These are phyloP conservation scores for Mycocentrospora acerina DNA, from an alignment of 2,329 filamentous ascomycete species.

Conservation along the genomic window DNA sequence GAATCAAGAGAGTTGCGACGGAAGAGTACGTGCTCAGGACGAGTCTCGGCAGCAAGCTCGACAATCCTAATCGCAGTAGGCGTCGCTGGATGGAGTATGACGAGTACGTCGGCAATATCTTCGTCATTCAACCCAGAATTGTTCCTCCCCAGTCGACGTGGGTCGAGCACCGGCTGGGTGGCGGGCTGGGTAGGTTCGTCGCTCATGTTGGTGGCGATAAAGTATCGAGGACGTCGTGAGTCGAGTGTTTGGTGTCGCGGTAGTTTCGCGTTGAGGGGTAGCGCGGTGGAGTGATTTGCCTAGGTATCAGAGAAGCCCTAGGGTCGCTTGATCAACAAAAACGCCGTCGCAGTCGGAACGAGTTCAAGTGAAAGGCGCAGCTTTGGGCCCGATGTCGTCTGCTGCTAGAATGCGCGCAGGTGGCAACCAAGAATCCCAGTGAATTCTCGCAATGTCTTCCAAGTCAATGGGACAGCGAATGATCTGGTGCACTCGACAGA, in stretches of 20 bases:
- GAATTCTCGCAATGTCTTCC: conserved; percentile 12
- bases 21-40: conserved; percentile 62
- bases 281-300: conserved; percentile 6
- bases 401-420: background rate
- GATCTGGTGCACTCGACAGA: background rate
- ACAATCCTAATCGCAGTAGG: conserved; percentile 71
- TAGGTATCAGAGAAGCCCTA: conserved; percentile 2
- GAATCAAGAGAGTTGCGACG: conserved; percentile 44
- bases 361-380: conserved; percentile 1
- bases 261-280: conserved; percentile 1
- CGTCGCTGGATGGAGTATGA: conserved; percentile 80
- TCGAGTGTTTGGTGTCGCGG: no score
- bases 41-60: conserved; percentile 52
- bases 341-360: background rate
- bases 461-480: conserved; percentile 22
- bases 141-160: conserved; percentile 74
- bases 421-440: background rate
- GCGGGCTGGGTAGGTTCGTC: conserved; percentile 58
- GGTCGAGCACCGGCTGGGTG: conserved; percentile 80
- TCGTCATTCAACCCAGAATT: conserved; percentile 80
- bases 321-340: conserved; percentile 6
- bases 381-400: background rate
- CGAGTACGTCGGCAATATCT: conserved; percentile 85
- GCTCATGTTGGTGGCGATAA: conserved; percentile 11
- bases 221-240: conserved; percentile 1